Base-by-base conservation (phyloP, 805 yeast species). In the Metschnikowia anglica region DNA sequence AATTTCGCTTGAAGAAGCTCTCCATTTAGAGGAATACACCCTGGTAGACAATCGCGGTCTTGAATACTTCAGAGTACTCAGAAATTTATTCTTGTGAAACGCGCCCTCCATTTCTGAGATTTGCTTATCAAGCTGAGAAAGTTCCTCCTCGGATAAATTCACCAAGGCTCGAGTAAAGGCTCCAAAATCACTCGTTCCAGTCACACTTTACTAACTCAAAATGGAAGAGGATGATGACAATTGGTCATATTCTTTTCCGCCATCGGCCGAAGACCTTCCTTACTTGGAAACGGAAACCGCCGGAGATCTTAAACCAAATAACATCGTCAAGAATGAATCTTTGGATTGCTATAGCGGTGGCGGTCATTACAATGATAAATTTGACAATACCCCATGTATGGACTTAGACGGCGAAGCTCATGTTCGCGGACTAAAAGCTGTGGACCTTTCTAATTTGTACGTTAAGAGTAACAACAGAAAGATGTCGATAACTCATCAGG, bases 161-260 rank as follows among this genome's bases (percentile, higher is more conserved):
- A n/a, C n/a, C n/a, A n/a, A n/a, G n/a, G n/a, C n/a, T n/a, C n/a
- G n/a, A n/a, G n/a, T n/a, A n/a, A n/a, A n/a, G n/a, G n/a, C n/a
- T n/a, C n/a, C n/a, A n/a, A n/a, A n/a, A n/a, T n/a, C n/a, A n/a
- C n/a, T n/a, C n/a, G n/a, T n/a, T n/a, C n/a, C n/a, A n/a, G n/a
- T n/a, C n/a, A n/a, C n/a, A n/a, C n/a, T n/a, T n/a, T n/a, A n/a
- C n/a, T 13, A 5, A 12, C 27, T 13, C 25, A 35, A 29, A 8
- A 37, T 42, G 45, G 65, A 62, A 15, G 71, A 66, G 25, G 68
- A 65, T 16, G 73, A 66, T 19, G 73, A 68, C 46, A 67, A 66
- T 16, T 69, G 74, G 73, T 56, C 67, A 12, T 67, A 66, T 49
- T 63, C 71, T 10, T 63, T 65, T 37, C 72, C 71, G 6, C 61